Base-by-base conservation (phyloP, 495 filamentous ascomycete genomes). In the Pseudoneurospora amorphoporcata region DNA sequence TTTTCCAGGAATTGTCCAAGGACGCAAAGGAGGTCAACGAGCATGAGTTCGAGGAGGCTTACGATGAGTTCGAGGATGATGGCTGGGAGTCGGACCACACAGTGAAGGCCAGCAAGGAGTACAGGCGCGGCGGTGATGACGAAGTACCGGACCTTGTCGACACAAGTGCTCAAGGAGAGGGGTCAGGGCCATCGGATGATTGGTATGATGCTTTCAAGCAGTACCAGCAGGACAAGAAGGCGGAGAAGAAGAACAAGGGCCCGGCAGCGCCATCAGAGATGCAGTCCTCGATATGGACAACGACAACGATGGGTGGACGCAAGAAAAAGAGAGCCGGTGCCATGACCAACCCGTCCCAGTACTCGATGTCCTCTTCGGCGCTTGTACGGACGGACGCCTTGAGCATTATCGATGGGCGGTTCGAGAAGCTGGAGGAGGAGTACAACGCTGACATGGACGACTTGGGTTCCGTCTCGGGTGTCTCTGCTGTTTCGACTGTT, bases 21-120 rank as follows among this genome's bases (percentile, higher is more conserved):
- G 90, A 92, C 42, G 91, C 86, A 0, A 85, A 89, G 73, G 94
- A 97, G 77, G 70, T 86, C 16, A 76, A 80, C 7, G 76, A 78
- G 37, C 71, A 79, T 38, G 82, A 85, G 40, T 84, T 96, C 58
- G 89, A 92, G 4, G 83, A 85, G 43, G 84, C 68, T 4, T 85
- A 86, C 40, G 80, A 79, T 45, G 82, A 86, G n/a, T 84, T 75
- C 47, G 76, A 87, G 35, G 86, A 88, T 3, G 89, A 89, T 12
- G 95, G 95, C 3, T 99, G 94, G 95, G 94, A 97, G 78, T 94
- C 93, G 3, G 96, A 99, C 79, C 90, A 89, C 73, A 99, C 96
- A 1, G 93, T 93, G 69, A 97, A 95, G 78, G 87, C 90, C 6
- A 74, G 75, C 14, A 81, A 80, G 71, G 85, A 87, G 74, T 84